phyloP scores from a whole-genome alignment of 2,329 filamentous ascomycete species.

The Trichocomaceae sp. region DNA sequence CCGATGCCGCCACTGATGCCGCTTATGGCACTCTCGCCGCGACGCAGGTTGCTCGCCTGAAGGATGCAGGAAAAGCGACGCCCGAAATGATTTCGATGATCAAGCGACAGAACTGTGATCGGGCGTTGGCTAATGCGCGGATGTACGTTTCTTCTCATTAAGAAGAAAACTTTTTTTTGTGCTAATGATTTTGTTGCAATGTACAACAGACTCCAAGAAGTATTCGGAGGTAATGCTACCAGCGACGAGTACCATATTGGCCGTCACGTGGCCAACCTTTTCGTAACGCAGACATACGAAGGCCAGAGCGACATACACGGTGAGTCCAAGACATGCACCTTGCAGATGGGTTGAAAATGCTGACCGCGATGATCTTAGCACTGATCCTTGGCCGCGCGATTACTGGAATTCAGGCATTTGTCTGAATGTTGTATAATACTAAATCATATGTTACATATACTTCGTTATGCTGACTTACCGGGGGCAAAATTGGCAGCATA shows the following conservation, averaged over 20 bases:
- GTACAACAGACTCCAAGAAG: constrained; percentile 67
- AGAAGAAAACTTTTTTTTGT: neutral
- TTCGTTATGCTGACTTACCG: neutral
- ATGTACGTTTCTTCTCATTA: constrained; percentile 40
- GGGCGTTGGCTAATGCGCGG: constrained; percentile 72
- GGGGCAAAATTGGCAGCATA: no score
- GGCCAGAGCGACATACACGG: constrained; percentile 97
- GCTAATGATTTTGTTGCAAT: neutral
- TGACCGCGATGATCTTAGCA: constrained; percentile 39
- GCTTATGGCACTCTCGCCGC: constrained; percentile 86
- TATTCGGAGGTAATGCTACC: constrained; percentile 97
- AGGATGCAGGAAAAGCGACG: constrained; percentile 78
- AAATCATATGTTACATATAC: neutral
- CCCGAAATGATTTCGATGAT: constrained; percentile 98
- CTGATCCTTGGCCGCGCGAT: constrained; percentile 63
- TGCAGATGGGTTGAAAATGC: constrained; percentile 16
- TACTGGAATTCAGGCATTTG: constrained; percentile 73
- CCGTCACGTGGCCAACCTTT: constrained; percentile 89
- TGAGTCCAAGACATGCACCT: constrained; percentile 44
- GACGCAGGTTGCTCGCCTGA: constrained; percentile 83
- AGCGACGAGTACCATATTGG: constrained; percentile 96
- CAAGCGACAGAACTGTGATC: constrained; percentile 95
- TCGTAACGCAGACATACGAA: constrained; percentile 96
- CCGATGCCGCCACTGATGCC: constrained; percentile 84
- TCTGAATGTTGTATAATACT: constrained; percentile 37